A percentile compares a stretch with the other conserved stretches of the same genome.
Evolutionary conservation across 2,329 filamentous ascomycete species (phyloP).

Genomic region (Aspergillus ochraceus): DNA sequence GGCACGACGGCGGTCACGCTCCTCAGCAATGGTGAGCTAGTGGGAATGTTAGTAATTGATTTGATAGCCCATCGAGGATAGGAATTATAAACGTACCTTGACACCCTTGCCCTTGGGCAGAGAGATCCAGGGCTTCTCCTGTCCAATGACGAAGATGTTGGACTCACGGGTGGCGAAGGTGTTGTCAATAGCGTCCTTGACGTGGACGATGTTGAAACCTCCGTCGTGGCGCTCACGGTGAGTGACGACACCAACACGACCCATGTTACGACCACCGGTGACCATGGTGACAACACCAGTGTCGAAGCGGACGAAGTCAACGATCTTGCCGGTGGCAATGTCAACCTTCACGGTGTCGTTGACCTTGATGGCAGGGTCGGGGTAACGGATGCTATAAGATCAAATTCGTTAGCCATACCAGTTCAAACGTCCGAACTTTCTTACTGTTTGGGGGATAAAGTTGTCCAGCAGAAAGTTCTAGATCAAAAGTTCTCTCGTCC

Average conservation of each 20-base stretch:
- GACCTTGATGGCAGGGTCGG: slow-evolving; percentile 97
- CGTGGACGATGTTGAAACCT: slow-evolving; percentile 99
- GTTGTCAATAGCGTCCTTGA: slow-evolving; percentile 99
- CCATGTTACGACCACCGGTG: slow-evolving; percentile 99
- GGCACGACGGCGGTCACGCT: slow-evolving; percentile 96
- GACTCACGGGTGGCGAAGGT: slow-evolving; percentile 97
- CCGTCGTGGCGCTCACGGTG: slow-evolving; percentile 99
- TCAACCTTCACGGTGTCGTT: slow-evolving; percentile 99
- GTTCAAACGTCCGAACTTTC: slow-evolving; percentile 20
- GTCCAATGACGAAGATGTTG: slow-evolving; percentile 99
- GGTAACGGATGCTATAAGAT: slow-evolving; percentile 87
- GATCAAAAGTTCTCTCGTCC: slow-evolving; percentile 32
- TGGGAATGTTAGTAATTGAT: slow-evolving; percentile 20
- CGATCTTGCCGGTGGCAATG: slow-evolving; percentile 93
- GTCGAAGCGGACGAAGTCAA: slow-evolving; percentile 98
- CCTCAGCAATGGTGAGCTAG: slow-evolving; percentile 92
- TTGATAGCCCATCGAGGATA: neutral
- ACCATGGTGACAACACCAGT: slow-evolving; percentile 97
- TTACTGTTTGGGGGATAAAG: slow-evolving; percentile 28
- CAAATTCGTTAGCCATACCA: slow-evolving; percentile 34
- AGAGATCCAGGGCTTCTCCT: slow-evolving; percentile 98
- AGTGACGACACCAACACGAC: slow-evolving; percentile 99
- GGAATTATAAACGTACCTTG: slow-evolving; percentile 57
- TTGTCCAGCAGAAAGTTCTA: slow-evolving; percentile 25
- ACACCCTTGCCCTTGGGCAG: slow-evolving; percentile 99